Evolutionary conservation across 768 basidiomycete genomes (phyloP), one percentile per base, ranked within the genome.

Genomic region (Lactarius sp.): DNA sequence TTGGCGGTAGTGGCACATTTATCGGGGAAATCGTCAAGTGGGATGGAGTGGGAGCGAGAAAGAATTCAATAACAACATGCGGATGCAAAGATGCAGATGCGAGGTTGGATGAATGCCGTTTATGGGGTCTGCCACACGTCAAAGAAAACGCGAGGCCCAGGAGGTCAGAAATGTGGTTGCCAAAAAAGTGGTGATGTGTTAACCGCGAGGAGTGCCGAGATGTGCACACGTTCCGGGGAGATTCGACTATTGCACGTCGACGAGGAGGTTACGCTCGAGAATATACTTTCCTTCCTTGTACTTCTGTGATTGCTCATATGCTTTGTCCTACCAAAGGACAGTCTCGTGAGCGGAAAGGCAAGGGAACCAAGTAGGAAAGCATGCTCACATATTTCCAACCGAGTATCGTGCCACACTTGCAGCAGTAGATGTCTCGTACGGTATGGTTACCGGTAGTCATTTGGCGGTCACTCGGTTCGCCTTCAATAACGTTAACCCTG

Each of bases 281-380:
- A 99, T 98, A 75, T 85, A 97, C 80, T 94, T 94, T 73, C 94
- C 94, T 78, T 99, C 96, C 73, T 99, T 99, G 81, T 98, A 99
- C 75, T 89, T 92, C 82, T 99, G 95, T 8, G 86, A 82, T 12
- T 80, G 72, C 72, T 98, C 95, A 72, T 86, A 97, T 16, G 96
- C 96, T 61, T 85, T 85, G 74, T 97, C 96, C 96, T 97, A 70
- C 52, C 50, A 55, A 62, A 67, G 64, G 55, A 41, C 50, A 54
- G 20, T 13, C 20, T 52, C 20, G 61, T 64, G 47, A 69, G 56
- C 52, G 52, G 49, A 44, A 49, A 27, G 18, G 16, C 46, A 51
- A 51, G 41, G 42, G 46, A 20, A 58, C 44, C 52, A n/a, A 44
- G 50, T 18, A 52, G 20, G 42, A 52, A 52, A 47, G 49, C 57